Base-by-base conservation (phyloP, 345 rosid species). In the Salix suchowensis region DNA sequence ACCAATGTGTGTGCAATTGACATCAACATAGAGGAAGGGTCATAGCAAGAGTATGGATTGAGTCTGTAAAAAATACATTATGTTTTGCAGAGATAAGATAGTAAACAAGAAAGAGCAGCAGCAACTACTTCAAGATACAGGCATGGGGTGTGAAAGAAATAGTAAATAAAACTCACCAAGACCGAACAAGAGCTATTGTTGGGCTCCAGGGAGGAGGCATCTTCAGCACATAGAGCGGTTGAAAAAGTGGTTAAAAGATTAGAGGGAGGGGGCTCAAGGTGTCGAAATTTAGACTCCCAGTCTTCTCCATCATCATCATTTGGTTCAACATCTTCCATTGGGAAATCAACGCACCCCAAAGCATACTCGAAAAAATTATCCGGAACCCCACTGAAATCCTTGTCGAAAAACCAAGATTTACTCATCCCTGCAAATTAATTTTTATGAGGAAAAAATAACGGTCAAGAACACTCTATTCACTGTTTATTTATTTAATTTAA, bases 321-420 rank as follows among this genome's bases (percentile, higher is more conserved):
- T 3, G 78, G 76, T 54, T 87, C 97, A 16, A 86, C 81, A 72
- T 88, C 94, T 82, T 93, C 97, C 69, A 84, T 55, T 2, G 97
- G 89, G 39, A 87, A 81, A 75, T 89, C 94, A 6, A 91, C 60
- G n/a, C 67, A 82, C 65, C 85, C 84, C 55, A 90, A 68, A 68
- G 86, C 81, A 61, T 88, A 90, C 76, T 89, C 91, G 68, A 89
- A 88, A 73, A 89, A 86, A 78, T 89, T 91, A 80, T 91, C 98
- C 0, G 86, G 66, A 30, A 86, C 78, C 24, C 87, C 88, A 60
- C 85, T 80, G 44, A 92, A 81, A 39, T 85, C 83, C 67, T 84
- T 86, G 62, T 89, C 94, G 46, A 83, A 74, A 24, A 82, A 82
- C 94, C 91, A 87, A 73, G 92, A 83, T 72, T 58, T 72, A 61